These are phyloP conservation scores for Globisporangium okanoganense DNA, from an alignment of 352 stramenopile species.

Conservation along the genomic window DNA sequence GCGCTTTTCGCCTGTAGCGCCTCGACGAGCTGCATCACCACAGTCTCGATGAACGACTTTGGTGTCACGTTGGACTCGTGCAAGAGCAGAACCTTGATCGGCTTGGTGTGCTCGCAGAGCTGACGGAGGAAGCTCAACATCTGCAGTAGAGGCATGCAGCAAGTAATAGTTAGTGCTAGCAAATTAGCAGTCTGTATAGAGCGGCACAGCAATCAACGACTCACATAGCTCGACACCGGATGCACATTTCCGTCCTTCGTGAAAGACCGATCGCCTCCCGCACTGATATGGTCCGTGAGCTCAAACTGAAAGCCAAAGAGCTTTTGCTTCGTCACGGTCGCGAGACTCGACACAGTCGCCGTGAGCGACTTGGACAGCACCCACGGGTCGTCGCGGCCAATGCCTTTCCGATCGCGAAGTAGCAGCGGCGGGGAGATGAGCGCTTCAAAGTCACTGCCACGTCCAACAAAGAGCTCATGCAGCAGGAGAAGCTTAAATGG, in stretches of 20 bases:
- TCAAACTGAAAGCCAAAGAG: constrained; percentile 63
- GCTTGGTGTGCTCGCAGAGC: constrained; percentile 60
- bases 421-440: constrained; percentile 50
- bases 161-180: neutral
- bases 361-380: constrained; percentile 44
- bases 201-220: constrained; percentile 4
- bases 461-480: constrained; percentile 44
- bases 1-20: constrained; percentile 46
- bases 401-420: constrained; percentile 61
- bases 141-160: constrained; percentile 17
- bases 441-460: constrained; percentile 29
- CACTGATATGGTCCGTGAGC: constrained; percentile 28
- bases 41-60: constrained; percentile 54
- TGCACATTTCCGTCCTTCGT: constrained; percentile 78
- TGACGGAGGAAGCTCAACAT: constrained; percentile 76
- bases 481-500: constrained; percentile 58
- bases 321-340: constrained; percentile 46
- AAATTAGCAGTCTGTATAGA: neutral
- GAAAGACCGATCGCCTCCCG: constrained; percentile 34
- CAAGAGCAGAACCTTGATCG: constrained; percentile 49
- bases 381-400: constrained; percentile 62
- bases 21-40: constrained; percentile 67
- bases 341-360: constrained; percentile 35
- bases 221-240: constrained; percentile 66
- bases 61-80: constrained; percentile 51